Conservation (phyloP, 305 asterid species). For the Striga hermonthica region DNA sequence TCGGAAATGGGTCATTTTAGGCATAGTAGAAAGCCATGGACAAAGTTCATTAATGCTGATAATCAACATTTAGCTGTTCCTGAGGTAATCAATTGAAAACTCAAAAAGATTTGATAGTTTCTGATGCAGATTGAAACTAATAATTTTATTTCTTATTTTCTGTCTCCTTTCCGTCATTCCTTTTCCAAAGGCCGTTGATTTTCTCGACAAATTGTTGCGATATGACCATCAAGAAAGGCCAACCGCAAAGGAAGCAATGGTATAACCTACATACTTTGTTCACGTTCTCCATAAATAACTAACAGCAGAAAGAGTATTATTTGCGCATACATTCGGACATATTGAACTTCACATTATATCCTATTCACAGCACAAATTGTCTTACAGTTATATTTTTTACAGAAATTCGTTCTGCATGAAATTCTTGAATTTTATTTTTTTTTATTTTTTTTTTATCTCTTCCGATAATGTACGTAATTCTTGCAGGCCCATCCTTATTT, state of each 20-base stretch:
- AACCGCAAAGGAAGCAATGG: constrained; percentile 99
- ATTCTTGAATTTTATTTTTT: no score
- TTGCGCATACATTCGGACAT: no score
- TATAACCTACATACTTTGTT: constrained; percentile 30
- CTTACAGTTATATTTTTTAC: background rate
- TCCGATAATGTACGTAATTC: constrained; percentile 13
- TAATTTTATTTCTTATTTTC: background rate
- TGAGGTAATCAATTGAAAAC: constrained; percentile 48
- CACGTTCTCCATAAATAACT: background rate
- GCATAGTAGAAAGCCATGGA: constrained; percentile 83
- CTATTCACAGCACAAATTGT: background rate
- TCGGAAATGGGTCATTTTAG: constrained; percentile 37
- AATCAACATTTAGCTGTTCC: constrained; percentile 89
- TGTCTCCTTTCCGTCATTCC: no score
- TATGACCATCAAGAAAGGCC: constrained; percentile 98
- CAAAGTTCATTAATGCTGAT: constrained; percentile 71
- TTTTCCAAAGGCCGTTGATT: constrained; percentile 73
- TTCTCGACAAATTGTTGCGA: constrained; percentile 89
- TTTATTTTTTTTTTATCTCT: no score
- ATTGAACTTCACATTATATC: no score
- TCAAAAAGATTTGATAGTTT: constrained; percentile 5
- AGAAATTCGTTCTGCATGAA: background rate
- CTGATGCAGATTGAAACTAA: background rate
- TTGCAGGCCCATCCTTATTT: constrained; percentile 95
- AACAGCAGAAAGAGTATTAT: no score